Percentiles rank a stretch among this genome's conserved stretches.
phyloP scores from a whole-genome alignment of 179 eudicot genomes.

The Beta lomatogona region DNA sequence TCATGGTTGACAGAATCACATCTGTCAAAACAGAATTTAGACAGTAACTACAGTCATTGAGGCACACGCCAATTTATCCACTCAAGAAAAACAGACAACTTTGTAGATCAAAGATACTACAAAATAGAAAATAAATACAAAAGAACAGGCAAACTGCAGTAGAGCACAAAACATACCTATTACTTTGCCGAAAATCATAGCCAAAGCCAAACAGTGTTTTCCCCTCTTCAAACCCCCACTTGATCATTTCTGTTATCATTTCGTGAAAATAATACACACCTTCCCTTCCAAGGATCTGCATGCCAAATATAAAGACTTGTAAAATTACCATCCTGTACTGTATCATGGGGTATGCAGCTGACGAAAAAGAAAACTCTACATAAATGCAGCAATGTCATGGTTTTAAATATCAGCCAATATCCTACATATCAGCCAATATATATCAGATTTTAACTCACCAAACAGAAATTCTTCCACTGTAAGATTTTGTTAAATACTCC shows the following conservation, averaged over 20 bases:
- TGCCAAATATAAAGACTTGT: conserved; percentile 8
- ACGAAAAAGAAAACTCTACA: background rate
- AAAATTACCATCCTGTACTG: conserved; percentile 1
- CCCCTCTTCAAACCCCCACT: conserved; percentile 96
- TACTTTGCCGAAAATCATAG: conserved; percentile 98
- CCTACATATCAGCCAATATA: background rate
- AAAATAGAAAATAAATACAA: background rate
- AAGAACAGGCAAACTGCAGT: background rate
- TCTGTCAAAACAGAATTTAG: background rate
- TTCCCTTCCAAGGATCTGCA: conserved; percentile 80
- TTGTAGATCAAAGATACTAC: background rate
- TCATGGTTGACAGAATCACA: background rate
- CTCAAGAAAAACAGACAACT: background rate
- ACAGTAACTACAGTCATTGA: background rate
- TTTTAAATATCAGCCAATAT: background rate
- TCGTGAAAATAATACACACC: conserved; percentile 86
- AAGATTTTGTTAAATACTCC: too few species aligned
- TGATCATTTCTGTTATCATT: conserved; percentile 85
- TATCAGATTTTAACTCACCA: background rate
- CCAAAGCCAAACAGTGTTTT: conserved; percentile 98
- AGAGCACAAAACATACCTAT: conserved; percentile 50
- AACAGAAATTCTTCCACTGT: too few species aligned
- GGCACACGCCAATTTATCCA: background rate
- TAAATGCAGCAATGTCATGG: background rate
- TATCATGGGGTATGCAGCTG: background rate